phyloP scores from a whole-genome alignment of 768 basidiomycete species.

The Zangia roseola region DNA sequence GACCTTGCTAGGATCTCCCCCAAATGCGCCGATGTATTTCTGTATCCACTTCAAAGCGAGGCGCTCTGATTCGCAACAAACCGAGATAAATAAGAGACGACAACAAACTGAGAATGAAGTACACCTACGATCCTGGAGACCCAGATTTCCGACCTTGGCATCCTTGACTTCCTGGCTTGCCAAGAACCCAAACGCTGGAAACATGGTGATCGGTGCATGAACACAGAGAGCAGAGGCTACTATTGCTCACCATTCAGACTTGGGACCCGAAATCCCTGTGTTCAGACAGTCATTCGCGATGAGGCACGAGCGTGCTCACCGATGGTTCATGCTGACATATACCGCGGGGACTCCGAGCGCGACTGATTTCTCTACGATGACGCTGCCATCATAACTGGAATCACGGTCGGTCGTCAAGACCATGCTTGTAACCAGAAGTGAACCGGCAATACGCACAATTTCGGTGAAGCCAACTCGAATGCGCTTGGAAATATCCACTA shows the following conservation, averaged over 20 bases:
- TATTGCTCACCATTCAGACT: conserved; percentile 17
- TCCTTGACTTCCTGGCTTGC: conserved; percentile 36
- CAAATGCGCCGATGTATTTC: conserved; percentile 56
- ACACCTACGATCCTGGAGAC: conserved; percentile 44
- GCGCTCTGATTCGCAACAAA: conserved; percentile 21
- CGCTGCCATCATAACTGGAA: conserved; percentile 14
- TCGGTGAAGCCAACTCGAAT: conserved; percentile 32
- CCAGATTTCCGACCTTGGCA: conserved; percentile 46
- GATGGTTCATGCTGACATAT: conserved; percentile 41
- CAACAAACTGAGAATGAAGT: neutral
- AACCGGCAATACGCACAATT: neutral
- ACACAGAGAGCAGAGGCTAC: neutral
- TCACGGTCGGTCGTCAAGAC: neutral
- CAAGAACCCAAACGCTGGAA: conserved; percentile 38
- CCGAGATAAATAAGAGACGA: neutral
- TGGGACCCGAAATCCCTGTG: neutral
- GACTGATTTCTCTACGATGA: conserved; percentile 34
- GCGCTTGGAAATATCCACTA: conserved; percentile 38
- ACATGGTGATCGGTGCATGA: neutral
- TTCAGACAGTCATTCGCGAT: neutral
- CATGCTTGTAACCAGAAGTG: no score
- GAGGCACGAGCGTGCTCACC: conserved; percentile 22
- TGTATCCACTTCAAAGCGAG: conserved; percentile 55
- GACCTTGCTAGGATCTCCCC: conserved; percentile 50
- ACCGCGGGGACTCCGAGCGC: conserved; percentile 32